A percentile compares a stretch with the other conserved stretches of the same genome.
Conservation (phyloP, 177 flowering plant genomes). For the Telopea speciosissima region DNA sequence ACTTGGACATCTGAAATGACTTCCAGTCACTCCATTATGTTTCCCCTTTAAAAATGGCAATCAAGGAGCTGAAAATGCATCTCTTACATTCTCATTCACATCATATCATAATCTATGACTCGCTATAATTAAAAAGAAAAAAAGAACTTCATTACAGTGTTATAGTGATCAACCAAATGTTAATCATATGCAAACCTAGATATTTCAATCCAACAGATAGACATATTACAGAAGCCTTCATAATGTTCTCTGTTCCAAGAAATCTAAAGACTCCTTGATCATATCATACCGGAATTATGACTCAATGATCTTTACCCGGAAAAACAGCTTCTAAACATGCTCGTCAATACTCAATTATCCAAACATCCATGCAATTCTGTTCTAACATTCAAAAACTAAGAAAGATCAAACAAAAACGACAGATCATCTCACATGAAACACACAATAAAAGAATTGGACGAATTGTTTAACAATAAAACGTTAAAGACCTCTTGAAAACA, state of each 20-base stretch:
- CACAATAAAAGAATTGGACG: background rate
- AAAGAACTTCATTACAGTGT: background rate
- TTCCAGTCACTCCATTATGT: no score
- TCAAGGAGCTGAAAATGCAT: no score
- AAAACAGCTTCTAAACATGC: no score
- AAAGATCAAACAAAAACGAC: constrained; percentile 1
- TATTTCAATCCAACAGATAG: background rate
- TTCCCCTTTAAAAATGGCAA: no score
- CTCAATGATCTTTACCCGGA: no score
- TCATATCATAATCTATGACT: no score
- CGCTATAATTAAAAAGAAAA: no score
- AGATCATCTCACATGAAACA: background rate
- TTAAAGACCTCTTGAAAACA: background rate
- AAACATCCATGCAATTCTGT: background rate
- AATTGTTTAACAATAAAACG: background rate
- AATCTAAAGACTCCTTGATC: background rate
- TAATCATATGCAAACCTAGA: background rate
- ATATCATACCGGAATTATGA: background rate
- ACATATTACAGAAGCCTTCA: no score
- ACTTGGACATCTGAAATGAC: no score
- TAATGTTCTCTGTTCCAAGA: background rate
- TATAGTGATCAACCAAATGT: background rate
- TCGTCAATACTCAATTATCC: background rate
- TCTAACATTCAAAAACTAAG: background rate
- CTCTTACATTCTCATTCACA: background rate